Evolutionary conservation across 345 rosid genomes (phyloP), one percentile per base, ranked within the genome.

Genomic region (Excoecaria cochinchinensis): DNA sequence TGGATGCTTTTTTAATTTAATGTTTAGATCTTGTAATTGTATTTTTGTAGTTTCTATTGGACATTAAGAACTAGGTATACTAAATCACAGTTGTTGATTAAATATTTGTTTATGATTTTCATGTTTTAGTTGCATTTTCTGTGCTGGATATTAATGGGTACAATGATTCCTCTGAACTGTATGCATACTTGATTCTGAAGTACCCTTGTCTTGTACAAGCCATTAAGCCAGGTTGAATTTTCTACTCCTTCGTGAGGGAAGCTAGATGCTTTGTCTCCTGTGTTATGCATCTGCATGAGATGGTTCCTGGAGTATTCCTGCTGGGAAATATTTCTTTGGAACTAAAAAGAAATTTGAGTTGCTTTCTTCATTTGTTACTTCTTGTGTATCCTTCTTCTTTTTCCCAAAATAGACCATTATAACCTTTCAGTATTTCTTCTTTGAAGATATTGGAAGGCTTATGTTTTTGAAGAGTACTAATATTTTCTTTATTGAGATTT

Each of bases 381-480:
- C 4, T 16, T 39, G 17, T 19, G 44, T 16, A 31, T 15, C 13
- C 5, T 17, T 25, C 25, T 67, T 16, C 21, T 22, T 67, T n/a
- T 44, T n/a, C 25, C 55, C 0, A 44, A 24, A 24, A 67, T 13
- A 15, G 24, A 8, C 48, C 22, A 3, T 25, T 19, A 13, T 14
- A 47, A 13, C 56, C 71, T 22, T 40, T 46, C 8, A 1, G 7
- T 3, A 19, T 44, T 46, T 67, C 31, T 22, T 48, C 31, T 24
- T 70, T 17, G n/a, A 13, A 53, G 4, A 38, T 39, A 22, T 55
- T 6, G 17, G 16, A 39, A 70, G 63, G 74, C 46, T 40, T 71
- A n/a, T 71, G 50, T 21, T 55, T 70, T 11, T n/a, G 36, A 57
- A 71, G 74, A 57, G n/a, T 55, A 52, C 10, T 40, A 71, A 56